Percentiles rank a stretch among this genome's conserved stretches.
Evolutionary conservation across 1,139 yeast genomes (phyloP).

Genomic region (Trichomonascaceae sp.): DNA sequence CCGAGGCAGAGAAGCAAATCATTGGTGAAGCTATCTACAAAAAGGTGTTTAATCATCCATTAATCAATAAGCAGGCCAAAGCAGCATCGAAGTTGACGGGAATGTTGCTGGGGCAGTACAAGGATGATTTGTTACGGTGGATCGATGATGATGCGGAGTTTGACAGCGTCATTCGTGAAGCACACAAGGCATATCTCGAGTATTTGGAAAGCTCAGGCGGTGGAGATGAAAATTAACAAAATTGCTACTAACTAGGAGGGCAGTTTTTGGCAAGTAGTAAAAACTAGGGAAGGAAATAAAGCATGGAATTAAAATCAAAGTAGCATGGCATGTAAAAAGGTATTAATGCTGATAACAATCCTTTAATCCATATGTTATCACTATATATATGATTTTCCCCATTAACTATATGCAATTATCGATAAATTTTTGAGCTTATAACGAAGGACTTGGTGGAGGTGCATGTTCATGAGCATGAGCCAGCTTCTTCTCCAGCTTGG

Average conservation of each 20-base stretch:
- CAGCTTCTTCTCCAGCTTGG: conserved; percentile 48
- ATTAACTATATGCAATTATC: not conserved
- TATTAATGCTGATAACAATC: too few relatives aligned
- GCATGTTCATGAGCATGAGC: conserved; percentile 14
- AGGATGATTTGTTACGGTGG: conserved; percentile 75
- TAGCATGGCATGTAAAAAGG: too few relatives aligned
- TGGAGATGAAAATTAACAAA: not conserved
- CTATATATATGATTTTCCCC: not conserved
- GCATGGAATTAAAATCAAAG: not conserved
- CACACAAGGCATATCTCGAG: conserved; percentile 83
- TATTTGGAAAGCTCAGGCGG: conserved; percentile 14
- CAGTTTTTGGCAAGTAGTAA: not conserved
- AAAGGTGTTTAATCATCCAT: conserved; percentile 74
- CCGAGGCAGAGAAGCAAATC: conserved; percentile 81
- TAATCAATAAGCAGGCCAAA: conserved; percentile 68
- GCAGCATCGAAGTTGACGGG: conserved; percentile 95
- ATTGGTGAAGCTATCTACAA: conserved; percentile 93
- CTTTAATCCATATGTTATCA: not conserved
- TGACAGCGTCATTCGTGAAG: conserved; percentile 83
- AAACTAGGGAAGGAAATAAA: not conserved
- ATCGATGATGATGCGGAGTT: conserved; percentile 72
- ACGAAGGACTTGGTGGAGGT: conserved; percentile 3
- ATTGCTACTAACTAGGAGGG: not conserved
- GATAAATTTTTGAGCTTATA: not conserved
- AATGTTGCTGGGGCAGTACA: conserved; percentile 88